Evolutionary conservation across 164 flowering plant species (phyloP).

Genomic region (Magnolia changhungtana): DNA sequence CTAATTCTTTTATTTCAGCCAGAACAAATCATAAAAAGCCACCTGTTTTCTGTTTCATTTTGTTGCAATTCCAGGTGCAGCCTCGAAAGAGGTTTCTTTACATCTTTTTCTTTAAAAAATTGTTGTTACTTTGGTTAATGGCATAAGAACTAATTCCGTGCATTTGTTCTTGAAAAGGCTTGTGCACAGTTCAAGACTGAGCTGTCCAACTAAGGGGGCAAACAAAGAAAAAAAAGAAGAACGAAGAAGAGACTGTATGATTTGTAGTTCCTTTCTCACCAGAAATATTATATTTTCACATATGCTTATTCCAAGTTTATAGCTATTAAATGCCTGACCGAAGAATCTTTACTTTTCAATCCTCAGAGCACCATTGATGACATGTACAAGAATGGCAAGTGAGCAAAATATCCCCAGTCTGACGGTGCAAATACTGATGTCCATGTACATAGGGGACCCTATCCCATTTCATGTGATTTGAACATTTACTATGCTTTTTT

Average conservation of each 20-base stretch:
- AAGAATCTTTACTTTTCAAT: neutral
- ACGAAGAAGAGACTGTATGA: too few relatives aligned
- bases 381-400: slow-evolving; percentile 58
- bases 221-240: too few relatives aligned
- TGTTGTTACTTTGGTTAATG: too few relatives aligned
- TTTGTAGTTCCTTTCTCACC: neutral
- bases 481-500: neutral
- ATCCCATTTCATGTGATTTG: too few relatives aligned
- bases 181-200: neutral
- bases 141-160: too few relatives aligned
- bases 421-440: too few relatives aligned
- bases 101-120: too few relatives aligned
- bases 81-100: too few relatives aligned
- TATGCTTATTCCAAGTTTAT: neutral
- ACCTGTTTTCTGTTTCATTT: too few relatives aligned
- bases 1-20: too few relatives aligned
- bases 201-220: neutral
- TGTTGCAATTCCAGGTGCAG: too few relatives aligned
- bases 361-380: slow-evolving; percentile 54
- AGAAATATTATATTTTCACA: neutral
- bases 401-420: neutral
- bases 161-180: neutral
- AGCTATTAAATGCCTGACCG: neutral
- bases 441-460: neutral
- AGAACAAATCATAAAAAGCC: too few relatives aligned